Percentiles rank a stretch among this genome's conserved stretches.
phyloP scores from a whole-genome alignment of 2,329 filamentous ascomycete species.

The Hypomyces perniciosus region DNA sequence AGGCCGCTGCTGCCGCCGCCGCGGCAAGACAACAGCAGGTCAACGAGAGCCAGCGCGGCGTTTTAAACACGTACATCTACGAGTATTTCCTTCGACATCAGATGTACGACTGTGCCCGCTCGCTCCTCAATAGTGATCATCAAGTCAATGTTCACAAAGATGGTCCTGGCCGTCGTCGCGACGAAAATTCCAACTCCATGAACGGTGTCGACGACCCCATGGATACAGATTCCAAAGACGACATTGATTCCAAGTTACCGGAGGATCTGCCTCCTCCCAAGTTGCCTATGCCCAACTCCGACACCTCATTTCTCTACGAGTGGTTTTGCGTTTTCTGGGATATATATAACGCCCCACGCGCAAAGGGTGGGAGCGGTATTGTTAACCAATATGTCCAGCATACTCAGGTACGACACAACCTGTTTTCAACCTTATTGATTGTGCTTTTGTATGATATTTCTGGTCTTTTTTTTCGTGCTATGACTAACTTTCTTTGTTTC shows the following conservation, averaged over 20 bases:
- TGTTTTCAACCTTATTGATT: background rate
- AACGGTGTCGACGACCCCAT: conserved; percentile 72
- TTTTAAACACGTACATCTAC: conserved; percentile 83
- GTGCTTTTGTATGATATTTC: no score
- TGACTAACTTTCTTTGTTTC: background rate
- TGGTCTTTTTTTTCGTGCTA: conserved; percentile 7
- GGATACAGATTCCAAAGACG: conserved; percentile 79
- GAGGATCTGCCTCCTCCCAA: conserved; percentile 73
- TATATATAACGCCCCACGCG: conserved; percentile 78
- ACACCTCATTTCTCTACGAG: conserved; percentile 85
- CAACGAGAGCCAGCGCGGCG: conserved; percentile 44
- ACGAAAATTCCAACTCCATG: conserved; percentile 59
- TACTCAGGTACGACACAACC: conserved; percentile 61
- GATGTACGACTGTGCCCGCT: conserved; percentile 77
- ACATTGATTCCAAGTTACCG: conserved; percentile 65
- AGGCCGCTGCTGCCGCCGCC: conserved; percentile 26
- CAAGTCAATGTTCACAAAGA: conserved; percentile 63
- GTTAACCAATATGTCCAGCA: conserved; percentile 74
- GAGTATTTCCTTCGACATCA: conserved; percentile 83
- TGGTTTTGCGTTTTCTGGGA: conserved; percentile 99
- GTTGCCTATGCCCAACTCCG: conserved; percentile 57
- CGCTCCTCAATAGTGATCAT: conserved; percentile 61
- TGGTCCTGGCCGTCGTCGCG: conserved; percentile 60
- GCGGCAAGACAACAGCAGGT: conserved; percentile 34
- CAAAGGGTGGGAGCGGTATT: conserved; percentile 55